Percentiles rank a stretch among this genome's conserved stretches.
Conservation (phyloP, 768 basidiomycete genomes). For the Boletus sp. region DNA sequence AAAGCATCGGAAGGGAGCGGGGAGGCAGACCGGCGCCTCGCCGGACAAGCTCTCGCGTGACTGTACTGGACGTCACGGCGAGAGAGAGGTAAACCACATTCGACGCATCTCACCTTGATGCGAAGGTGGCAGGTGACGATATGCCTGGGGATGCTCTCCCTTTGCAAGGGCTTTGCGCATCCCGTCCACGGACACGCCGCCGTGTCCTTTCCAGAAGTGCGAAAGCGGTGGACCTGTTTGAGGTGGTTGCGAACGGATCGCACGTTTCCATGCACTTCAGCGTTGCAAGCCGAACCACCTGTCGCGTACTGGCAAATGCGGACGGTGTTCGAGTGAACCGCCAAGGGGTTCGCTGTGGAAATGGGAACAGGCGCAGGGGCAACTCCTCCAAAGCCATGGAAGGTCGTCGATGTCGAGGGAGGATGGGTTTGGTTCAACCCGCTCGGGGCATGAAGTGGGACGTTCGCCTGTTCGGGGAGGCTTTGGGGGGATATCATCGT, state of each 20-base stretch:
- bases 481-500: not conserved
- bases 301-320: slow-evolving; percentile 6
- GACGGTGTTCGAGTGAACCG: not conserved
- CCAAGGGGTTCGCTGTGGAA: not conserved
- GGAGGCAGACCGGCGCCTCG: not conserved
- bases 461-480: not conserved
- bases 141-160: slow-evolving; percentile 22
- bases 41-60: slow-evolving; percentile 15
- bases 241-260: slow-evolving; percentile 18
- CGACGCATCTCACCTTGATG: slow-evolving; percentile 6
- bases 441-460: not conserved
- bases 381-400: not conserved
- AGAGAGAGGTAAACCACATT: slow-evolving; percentile 16
- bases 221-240: slow-evolving; percentile 6
- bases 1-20: not conserved
- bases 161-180: slow-evolving; percentile 6
- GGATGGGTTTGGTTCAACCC: not conserved
- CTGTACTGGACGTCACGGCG: slow-evolving; percentile 19
- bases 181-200: slow-evolving; percentile 10
- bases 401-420: not conserved
- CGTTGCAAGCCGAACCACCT: slow-evolving; percentile 1
- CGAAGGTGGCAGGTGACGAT: slow-evolving; percentile 16
- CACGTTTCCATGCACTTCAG: not conserved
- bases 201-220: not conserved
- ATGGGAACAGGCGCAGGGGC: not conserved